Percentiles rank a stretch among this genome's conserved stretches.
Conservation (phyloP, 106 monocot genomes). For the Gastrodia elata region DNA sequence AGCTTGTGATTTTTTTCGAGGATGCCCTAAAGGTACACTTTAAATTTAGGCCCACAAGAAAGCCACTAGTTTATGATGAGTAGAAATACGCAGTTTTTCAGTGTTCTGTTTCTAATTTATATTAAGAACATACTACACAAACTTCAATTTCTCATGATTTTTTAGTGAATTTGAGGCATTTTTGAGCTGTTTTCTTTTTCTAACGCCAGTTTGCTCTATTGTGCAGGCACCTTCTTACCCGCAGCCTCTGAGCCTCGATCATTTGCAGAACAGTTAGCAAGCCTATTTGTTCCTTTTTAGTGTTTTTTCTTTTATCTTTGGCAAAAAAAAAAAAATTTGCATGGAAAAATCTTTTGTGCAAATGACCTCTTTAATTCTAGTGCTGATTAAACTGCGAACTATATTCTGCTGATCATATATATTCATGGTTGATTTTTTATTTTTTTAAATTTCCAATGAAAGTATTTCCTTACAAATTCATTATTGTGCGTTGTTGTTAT, state of each 20-base stretch:
- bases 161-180: too few relatives aligned
- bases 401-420: not conserved
- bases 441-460: too few relatives aligned
- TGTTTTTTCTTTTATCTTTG: not conserved
- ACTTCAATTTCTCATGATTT: too few relatives aligned
- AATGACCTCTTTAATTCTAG: not conserved
- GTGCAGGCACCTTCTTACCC: conserved; percentile 11
- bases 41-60: too few relatives aligned
- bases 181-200: too few relatives aligned
- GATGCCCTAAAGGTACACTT: too few relatives aligned
- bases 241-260: conserved; percentile 73
- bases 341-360: not conserved
- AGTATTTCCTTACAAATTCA: too few relatives aligned
- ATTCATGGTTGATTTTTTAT: not conserved
- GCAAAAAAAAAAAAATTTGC: not conserved
- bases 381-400: not conserved
- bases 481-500: not conserved
- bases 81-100: too few relatives aligned
- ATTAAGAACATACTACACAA: too few relatives aligned
- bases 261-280: conserved; percentile 28
- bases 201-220: not conserved
- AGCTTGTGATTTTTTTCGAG: too few relatives aligned
- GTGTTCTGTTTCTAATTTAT: too few relatives aligned
- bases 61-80: too few relatives aligned
- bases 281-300: not conserved